Evolutionary conservation across 2,329 filamentous ascomycete genomes (phyloP).

Genomic region (Claviceps purpurea): DNA sequence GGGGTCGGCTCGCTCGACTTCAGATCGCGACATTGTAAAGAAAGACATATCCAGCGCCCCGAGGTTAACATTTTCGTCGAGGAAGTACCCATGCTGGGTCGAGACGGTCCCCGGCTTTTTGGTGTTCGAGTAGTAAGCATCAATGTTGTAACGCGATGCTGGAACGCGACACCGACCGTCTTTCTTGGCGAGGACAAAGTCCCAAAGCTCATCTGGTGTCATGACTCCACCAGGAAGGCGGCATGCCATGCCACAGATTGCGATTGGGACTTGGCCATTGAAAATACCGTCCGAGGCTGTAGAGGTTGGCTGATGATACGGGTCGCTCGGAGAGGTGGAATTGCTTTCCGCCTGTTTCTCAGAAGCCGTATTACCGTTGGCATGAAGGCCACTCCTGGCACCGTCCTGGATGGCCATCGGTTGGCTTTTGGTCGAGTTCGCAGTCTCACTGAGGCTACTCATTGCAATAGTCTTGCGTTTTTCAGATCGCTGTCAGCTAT

Average conservation of each 20-base stretch:
- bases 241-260: conserved; percentile 8
- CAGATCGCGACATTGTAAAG: conserved; percentile 16
- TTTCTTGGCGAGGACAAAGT: conserved; percentile 4
- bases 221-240: conserved; percentile 7
- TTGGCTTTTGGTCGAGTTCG: too few species aligned
- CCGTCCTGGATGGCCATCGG: too few species aligned
- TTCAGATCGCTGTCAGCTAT: too few species aligned
- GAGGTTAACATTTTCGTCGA: conserved; percentile 12
- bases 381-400: too few species aligned
- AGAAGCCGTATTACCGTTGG: too few species aligned
- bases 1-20: conserved; percentile 18
- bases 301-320: neutral
- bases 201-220: conserved; percentile 5
- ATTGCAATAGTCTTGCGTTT: too few species aligned
- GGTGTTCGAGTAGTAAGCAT: neutral
- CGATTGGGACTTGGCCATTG: neutral
- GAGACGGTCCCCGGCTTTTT: conserved; percentile 1
- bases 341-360: too few species aligned
- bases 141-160: neutral
- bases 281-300: neutral
- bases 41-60: conserved; percentile 18
- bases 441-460: too few species aligned
- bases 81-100: conserved; percentile 15
- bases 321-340: neutral
- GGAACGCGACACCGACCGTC: conserved; percentile 3